Base-by-base conservation (phyloP, 2,329 filamentous ascomycete genomes). In the Colletotrichum ledebouriae region DNA sequence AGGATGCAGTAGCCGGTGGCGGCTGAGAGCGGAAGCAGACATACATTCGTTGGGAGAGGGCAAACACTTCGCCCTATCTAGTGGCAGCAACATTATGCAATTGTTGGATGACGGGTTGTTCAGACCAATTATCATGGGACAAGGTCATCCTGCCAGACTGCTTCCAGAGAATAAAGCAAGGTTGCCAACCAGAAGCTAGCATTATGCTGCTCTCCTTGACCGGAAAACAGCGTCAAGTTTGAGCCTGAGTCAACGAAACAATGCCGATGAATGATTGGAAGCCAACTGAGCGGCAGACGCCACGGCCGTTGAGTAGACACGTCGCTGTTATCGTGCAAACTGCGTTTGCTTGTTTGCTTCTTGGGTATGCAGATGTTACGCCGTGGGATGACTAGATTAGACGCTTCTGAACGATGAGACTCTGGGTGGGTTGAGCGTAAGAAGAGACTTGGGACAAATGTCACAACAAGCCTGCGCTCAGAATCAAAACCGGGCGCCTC, bases 11-110 rank as follows among this genome's bases (percentile, higher is more conserved):
- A 52, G 20, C 39, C 42, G 37, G 52, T 39, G 37, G 37, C 53
- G 20, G 42, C 41, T 53, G 60, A 66, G 39, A 13, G 34, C n/a
- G 13, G 17, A 67, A 44, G 57, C 63, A 67, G 62, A 62, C 63
- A 53, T 22, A 37, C n/a, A 13, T n/a, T 42, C 17, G 22, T 20
- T 6, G 12, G 20, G 9, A 34, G 41, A 59, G 57, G 62, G 57
- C 63, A 69, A 69, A 63, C 63, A 69, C 22, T 22, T 37, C 22
- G 46, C 44, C n/a, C 22, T 42, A 29, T 29, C 3, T 29, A 37
- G 11, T 34, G 29, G 13, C n/a, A 20, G 39, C 6, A 20, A 50
- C 22, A 61, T 41, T 57, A 66, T 25, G 13, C 15, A 42, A 49
- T 42, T 41, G 56, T 53, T 22, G 9, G 42, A 44, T 46, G 50